A percentile compares a stretch with the other conserved stretches of the same genome.
These are phyloP conservation scores for Phaeomoniella chlamydospora DNA, from an alignment of 2,329 filamentous ascomycete species.

Conservation along the genomic window DNA sequence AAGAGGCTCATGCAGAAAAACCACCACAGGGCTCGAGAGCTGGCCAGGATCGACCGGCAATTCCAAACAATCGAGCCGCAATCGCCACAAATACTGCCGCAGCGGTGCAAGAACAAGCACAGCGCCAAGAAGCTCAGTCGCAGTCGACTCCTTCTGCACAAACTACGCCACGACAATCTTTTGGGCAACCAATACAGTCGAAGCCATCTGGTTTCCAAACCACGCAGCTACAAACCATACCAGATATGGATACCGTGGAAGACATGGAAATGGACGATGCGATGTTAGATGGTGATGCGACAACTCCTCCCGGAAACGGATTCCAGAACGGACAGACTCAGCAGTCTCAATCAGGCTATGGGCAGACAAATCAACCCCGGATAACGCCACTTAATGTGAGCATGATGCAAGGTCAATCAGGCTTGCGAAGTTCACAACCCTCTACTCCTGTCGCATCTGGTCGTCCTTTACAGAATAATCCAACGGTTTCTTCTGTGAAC, in stretches of 20 bases:
- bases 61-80: conserved; percentile 34
- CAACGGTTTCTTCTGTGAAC: conserved; percentile 92
- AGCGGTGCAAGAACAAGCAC: conserved; percentile 34
- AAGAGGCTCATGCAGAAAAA: conserved; percentile 77
- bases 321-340: conserved; percentile 48
- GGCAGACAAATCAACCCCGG: conserved; percentile 35
- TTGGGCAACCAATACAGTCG: conserved; percentile 9
- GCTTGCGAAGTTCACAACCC: conserved; percentile 71
- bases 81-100: conserved; percentile 25
- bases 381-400: conserved; percentile 67
- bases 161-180: conserved; percentile 3
- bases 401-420: conserved; percentile 60
- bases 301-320: conserved; percentile 18
- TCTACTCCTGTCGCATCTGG: conserved; percentile 66
- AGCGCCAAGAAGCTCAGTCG: conserved; percentile 20
- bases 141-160: conserved; percentile 5
- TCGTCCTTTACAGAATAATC: conserved; percentile 66
- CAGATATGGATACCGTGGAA: conserved; percentile 35
- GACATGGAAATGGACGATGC: conserved; percentile 97
- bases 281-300: conserved; percentile 33
- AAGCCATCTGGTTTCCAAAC: conserved; percentile 7
- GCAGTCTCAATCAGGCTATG: conserved; percentile 49
- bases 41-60: conserved; percentile 28
- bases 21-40: conserved; percentile 35
- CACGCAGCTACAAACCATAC: conserved; percentile 14